These are phyloP conservation scores for Mycena indigotica DNA, from an alignment of 768 basidiomycete species.

Conservation along the genomic window DNA sequence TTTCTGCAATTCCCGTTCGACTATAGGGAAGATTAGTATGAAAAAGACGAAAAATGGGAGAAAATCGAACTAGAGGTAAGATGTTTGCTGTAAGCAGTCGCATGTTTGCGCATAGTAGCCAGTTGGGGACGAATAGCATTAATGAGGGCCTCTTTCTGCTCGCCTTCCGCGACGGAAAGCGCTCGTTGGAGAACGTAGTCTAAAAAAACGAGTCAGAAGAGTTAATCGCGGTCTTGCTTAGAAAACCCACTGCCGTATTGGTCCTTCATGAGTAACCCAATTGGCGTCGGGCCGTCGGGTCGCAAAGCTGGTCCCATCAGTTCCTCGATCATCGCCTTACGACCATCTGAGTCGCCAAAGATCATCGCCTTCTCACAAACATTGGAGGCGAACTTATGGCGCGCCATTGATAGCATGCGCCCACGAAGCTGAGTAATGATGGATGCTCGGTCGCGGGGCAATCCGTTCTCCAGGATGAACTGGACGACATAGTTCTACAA, in stretches of 20 bases:
- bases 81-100: slow-evolving; percentile 78
- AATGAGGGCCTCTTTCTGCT: slow-evolving; percentile 71
- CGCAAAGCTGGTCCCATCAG: slow-evolving; percentile 59
- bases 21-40: slow-evolving; percentile 35
- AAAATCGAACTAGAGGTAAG: slow-evolving; percentile 68
- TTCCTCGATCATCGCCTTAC: slow-evolving; percentile 76
- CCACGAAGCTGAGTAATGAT: slow-evolving; percentile 74
- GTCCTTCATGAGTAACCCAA: slow-evolving; percentile 81
- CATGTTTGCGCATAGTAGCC: slow-evolving; percentile 67
- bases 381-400: slow-evolving; percentile 94
- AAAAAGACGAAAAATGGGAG: background rate
- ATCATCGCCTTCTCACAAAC: slow-evolving; percentile 90
- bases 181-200: slow-evolving; percentile 89
- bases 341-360: slow-evolving; percentile 63
- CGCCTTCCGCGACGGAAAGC: slow-evolving; percentile 64
- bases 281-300: slow-evolving; percentile 67
- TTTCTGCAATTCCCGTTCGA: slow-evolving; percentile 70
- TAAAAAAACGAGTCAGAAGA: slow-evolving; percentile 34
- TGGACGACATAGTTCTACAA: slow-evolving; percentile 92
- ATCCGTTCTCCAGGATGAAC: slow-evolving; percentile 84
- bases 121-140: slow-evolving; percentile 68
- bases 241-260: slow-evolving; percentile 77
- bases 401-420: slow-evolving; percentile 76
- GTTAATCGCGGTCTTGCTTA: background rate
- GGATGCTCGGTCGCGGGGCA: slow-evolving; percentile 62